These are phyloP conservation scores for Teunomyces panamensis DNA, from an alignment of 805 yeast genomes.

Conservation along the genomic window DNA sequence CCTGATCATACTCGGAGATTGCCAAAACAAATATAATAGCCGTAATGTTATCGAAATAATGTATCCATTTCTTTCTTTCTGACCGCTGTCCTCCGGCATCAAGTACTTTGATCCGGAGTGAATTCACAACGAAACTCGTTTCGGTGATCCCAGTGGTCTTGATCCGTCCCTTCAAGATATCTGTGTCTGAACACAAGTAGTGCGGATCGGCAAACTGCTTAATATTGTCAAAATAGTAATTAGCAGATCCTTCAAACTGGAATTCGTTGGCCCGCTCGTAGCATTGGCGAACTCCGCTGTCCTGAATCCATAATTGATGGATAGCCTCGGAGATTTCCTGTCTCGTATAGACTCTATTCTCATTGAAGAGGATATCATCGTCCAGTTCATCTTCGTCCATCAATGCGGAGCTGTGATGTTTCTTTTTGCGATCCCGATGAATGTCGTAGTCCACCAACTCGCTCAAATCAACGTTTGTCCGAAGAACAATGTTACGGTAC, in stretches of 20 bases:
- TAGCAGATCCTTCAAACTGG: slow-evolving; percentile 81
- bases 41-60: slow-evolving; percentile 87
- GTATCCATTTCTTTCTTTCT: slow-evolving; percentile 92
- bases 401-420: slow-evolving; percentile 50
- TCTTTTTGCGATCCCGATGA: slow-evolving; percentile 52
- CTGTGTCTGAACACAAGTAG: slow-evolving; percentile 74
- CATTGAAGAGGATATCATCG: slow-evolving; percentile 3
- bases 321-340: slow-evolving; percentile 72
- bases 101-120: slow-evolving; percentile 66
- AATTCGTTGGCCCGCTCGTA: slow-evolving; percentile 66
- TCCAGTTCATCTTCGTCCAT: slow-evolving; percentile 4
- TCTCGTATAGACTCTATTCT: slow-evolving; percentile 21
- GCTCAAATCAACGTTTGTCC: slow-evolving; percentile 57
- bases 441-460: slow-evolving; percentile 64
- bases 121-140: slow-evolving; percentile 65
- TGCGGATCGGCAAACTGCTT: slow-evolving; percentile 57
- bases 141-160: slow-evolving; percentile 96
- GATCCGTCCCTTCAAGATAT: slow-evolving; percentile 85
- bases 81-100: slow-evolving; percentile 98
- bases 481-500: slow-evolving; percentile 49
- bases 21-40: slow-evolving; percentile 87
- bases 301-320: slow-evolving; percentile 62
- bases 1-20: slow-evolving; percentile 88
- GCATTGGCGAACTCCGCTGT: slow-evolving; percentile 62
- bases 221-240: slow-evolving; percentile 78